Evolutionary conservation across 2,329 filamentous ascomycete genomes (phyloP), one percentile per base, ranked within the genome.

Genomic region (Colletotrichum lentis): DNA sequence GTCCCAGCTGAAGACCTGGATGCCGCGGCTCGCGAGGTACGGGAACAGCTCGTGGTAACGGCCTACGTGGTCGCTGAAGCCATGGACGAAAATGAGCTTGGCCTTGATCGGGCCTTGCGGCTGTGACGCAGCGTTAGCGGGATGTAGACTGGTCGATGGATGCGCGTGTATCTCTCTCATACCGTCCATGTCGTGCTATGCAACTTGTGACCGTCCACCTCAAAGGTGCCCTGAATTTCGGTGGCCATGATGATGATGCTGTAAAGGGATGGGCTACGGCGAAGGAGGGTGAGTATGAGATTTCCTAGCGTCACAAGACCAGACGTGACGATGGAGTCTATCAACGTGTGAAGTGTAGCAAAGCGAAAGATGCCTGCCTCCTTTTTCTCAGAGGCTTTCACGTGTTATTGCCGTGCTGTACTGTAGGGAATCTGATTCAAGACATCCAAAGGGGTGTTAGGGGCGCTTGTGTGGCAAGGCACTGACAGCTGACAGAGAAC

Each of bases 41-140:
- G 88, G 85, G 80, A 96, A 95, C 74, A 97, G 86, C 63, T 85
- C 84, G 75, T 89, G 86, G 81, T 97, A 96, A 67, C 88, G 87
- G 78, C 91, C 89, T 77, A 91, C 82, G 78, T 96, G 93, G 79
- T 97, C 94, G 77, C 89, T 93, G 84, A 94, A 97, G 74, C 94
- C 94, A 80, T 97, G 94, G 71, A 97, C 82, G 79, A 96, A 91
- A 73, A 96, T 84, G 57, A 97, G 78, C 72, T 91, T 91, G 43
- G 94, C 94, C 74, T 85, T 86, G 63, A 85, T 79, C 14, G 84
- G 79, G 16, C 81, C 84, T 37, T 84, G 77, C 37, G 88, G 87
- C 89, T 89, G 56, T 47, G 60, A 22, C 60, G 59, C 35, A 41
- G 58, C 50, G 67, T 66, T 52, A 71, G 64, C 37, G 20, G 31